A percentile compares a stretch with the other conserved stretches of the same genome.
These are phyloP conservation scores for Capsicum rhomboideum DNA, from an alignment of 257 asterid species.

Conservation along the genomic window DNA sequence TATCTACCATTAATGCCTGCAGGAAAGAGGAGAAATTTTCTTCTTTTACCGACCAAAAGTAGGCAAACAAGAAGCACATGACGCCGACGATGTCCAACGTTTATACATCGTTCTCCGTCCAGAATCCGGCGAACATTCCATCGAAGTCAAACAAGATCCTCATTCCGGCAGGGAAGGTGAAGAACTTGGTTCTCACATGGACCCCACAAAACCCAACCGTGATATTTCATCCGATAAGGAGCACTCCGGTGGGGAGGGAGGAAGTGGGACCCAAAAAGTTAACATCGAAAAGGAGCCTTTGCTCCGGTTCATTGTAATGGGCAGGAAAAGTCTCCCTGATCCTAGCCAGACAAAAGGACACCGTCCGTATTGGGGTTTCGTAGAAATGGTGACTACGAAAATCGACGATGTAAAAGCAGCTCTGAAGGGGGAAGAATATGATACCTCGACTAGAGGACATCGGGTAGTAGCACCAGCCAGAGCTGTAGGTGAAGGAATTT, in stretches of 20 bases:
- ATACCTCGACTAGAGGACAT: slow-evolving; percentile 27
- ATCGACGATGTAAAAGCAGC: slow-evolving; percentile 24
- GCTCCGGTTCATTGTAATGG: slow-evolving; percentile 54
- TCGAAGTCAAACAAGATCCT: slow-evolving; percentile 36
- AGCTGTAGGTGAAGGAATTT: slow-evolving; percentile 54
- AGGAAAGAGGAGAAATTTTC: slow-evolving; percentile 78
- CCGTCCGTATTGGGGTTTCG: slow-evolving; percentile 30
- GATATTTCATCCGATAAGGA: background rate
- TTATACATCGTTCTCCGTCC: slow-evolving; percentile 68
- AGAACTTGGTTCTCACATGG: background rate
- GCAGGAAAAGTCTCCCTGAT: slow-evolving; percentile 62
- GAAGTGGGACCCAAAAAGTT: slow-evolving; percentile 25
- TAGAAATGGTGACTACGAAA: slow-evolving; percentile 29
- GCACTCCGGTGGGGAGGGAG: slow-evolving; percentile 14
- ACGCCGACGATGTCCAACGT: slow-evolving; percentile 58
- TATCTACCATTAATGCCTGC: background rate
- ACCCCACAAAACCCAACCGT: background rate
- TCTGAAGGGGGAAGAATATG: slow-evolving; percentile 26
- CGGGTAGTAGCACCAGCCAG: slow-evolving; percentile 21
- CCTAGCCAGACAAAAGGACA: slow-evolving; percentile 27
- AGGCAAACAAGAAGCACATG: slow-evolving; percentile 44
- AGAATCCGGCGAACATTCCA: slow-evolving; percentile 31
- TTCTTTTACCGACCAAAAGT: slow-evolving; percentile 77
- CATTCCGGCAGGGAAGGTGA: slow-evolving; percentile 41
- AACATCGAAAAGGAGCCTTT: slow-evolving; percentile 34